Conservation (phyloP, 116 monocot species). For the Dioscorea cayenensis region DNA sequence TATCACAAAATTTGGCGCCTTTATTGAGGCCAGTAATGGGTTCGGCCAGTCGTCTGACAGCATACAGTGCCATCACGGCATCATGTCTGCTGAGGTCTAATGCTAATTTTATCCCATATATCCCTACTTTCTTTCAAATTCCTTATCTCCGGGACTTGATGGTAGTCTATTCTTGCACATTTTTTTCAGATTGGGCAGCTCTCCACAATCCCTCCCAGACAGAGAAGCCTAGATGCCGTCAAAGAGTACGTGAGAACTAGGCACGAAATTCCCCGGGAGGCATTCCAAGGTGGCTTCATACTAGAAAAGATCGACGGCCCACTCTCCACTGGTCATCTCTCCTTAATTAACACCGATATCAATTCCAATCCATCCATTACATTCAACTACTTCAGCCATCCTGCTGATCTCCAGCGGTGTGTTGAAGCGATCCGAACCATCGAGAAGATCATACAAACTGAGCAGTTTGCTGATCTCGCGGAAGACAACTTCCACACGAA, state of each 20-base stretch:
- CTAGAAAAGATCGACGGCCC: constrained; percentile 89
- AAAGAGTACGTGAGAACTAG: constrained; percentile 33
- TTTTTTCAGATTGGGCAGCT: constrained; percentile 79
- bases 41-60: constrained; percentile 78
- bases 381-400: constrained; percentile 98
- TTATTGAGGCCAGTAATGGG: constrained; percentile 89
- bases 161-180: neutral
- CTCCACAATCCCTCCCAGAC: constrained; percentile 70
- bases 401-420: constrained; percentile 65
- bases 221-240: constrained; percentile 46
- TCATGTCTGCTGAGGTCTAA: constrained; percentile 88
- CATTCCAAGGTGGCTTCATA: constrained; percentile 87
- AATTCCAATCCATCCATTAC: constrained; percentile 63
- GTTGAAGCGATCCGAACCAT: constrained; percentile 79
- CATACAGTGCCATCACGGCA: constrained; percentile 83
- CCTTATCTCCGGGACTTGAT: neutral
- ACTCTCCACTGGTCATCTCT: constrained; percentile 61
- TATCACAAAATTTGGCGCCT: constrained; percentile 68
- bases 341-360: constrained; percentile 40
- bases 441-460: constrained; percentile 41
- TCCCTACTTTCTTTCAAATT: neutral
- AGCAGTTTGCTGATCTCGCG: constrained; percentile 48
- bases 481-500: constrained; percentile 21
- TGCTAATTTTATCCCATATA: neutral
- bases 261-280: constrained; percentile 47